Percentiles rank a stretch among this genome's conserved stretches.
phyloP scores from a whole-genome alignment of 768 basidiomycete genomes.

The Fomitopsis serialis region DNA sequence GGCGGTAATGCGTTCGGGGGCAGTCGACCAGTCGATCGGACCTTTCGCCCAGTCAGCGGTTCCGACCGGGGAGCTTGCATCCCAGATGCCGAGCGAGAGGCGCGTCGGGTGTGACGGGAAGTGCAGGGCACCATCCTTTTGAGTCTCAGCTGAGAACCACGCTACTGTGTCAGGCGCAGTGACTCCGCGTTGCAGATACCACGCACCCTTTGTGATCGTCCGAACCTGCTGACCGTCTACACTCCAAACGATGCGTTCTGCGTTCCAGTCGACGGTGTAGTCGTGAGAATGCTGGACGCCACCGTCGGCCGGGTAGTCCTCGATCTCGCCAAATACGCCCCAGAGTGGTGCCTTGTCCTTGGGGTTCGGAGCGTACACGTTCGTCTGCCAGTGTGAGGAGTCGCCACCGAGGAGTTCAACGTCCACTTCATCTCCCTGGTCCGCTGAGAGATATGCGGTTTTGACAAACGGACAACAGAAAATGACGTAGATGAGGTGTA shows the following conservation, averaged over 20 bases:
- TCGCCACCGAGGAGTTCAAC: conserved; percentile 38
- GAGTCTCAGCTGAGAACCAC: conserved; percentile 23
- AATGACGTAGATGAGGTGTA: conserved; percentile 5
- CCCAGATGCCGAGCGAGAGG: conserved; percentile 42
- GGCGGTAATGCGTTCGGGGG: conserved; percentile 28
- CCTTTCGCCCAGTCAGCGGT: conserved; percentile 40
- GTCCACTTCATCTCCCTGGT: conserved; percentile 36
- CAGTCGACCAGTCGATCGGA: conserved; percentile 34
- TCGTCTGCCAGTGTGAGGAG: conserved; percentile 34
- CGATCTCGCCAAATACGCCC: conserved; percentile 30
- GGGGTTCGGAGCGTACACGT: conserved; percentile 31
- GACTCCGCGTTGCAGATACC: background rate
- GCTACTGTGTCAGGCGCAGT: background rate
- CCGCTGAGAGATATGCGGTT: background rate
- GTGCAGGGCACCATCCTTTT: conserved; percentile 27
- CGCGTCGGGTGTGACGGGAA: conserved; percentile 33
- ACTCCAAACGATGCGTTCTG: conserved; percentile 34
- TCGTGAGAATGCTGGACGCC: conserved; percentile 21
- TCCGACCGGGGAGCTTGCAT: conserved; percentile 34
- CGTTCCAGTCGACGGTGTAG: conserved; percentile 37
- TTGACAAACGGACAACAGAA: background rate
- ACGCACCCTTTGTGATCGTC: conserved; percentile 24
- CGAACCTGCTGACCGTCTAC: conserved; percentile 31
- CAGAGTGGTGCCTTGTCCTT: conserved; percentile 28
- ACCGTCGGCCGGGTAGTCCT: conserved; percentile 19